phyloP scores from a whole-genome alignment of 495 filamentous ascomycete species.

The Sphaerosporella brunnea region DNA sequence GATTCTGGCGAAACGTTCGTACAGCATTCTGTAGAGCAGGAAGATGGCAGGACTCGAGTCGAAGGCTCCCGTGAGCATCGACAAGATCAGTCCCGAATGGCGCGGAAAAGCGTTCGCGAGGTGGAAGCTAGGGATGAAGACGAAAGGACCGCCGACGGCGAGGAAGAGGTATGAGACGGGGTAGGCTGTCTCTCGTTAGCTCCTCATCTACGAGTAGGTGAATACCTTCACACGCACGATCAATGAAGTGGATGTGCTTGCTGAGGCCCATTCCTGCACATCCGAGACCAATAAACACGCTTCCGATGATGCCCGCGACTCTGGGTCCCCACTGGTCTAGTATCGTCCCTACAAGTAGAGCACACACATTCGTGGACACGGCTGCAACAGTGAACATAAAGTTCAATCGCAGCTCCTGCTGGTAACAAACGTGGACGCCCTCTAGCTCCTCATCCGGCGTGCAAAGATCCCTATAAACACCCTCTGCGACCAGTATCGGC shows the following conservation, averaged over 20 bases:
- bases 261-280: slow-evolving; percentile 55
- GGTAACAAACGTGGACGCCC: slow-evolving; percentile 47
- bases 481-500: slow-evolving; percentile 57
- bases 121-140: slow-evolving; percentile 82
- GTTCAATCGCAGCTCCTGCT: slow-evolving; percentile 69
- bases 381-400: slow-evolving; percentile 91
- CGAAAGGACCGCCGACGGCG: slow-evolving; percentile 71
- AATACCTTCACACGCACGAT: slow-evolving; percentile 14
- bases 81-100: slow-evolving; percentile 71
- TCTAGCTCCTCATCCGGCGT: slow-evolving; percentile 39
- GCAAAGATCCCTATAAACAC: slow-evolving; percentile 52
- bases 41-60: slow-evolving; percentile 81
- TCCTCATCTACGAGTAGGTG: neutral
- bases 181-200: slow-evolving; percentile 12
- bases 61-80: slow-evolving; percentile 73
- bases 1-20: slow-evolving; percentile 46
- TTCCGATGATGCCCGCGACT: slow-evolving; percentile 55
- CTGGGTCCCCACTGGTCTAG: slow-evolving; percentile 70
- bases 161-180: slow-evolving; percentile 48
- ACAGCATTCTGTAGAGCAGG: slow-evolving; percentile 63
- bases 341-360: slow-evolving; percentile 69
- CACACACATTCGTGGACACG: slow-evolving; percentile 54
- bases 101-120: slow-evolving; percentile 79
- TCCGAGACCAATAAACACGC: slow-evolving; percentile 49
- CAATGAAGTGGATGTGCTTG: slow-evolving; percentile 34